Conservation (phyloP, 805 yeast species). For the Pichia ethanolica region DNA sequence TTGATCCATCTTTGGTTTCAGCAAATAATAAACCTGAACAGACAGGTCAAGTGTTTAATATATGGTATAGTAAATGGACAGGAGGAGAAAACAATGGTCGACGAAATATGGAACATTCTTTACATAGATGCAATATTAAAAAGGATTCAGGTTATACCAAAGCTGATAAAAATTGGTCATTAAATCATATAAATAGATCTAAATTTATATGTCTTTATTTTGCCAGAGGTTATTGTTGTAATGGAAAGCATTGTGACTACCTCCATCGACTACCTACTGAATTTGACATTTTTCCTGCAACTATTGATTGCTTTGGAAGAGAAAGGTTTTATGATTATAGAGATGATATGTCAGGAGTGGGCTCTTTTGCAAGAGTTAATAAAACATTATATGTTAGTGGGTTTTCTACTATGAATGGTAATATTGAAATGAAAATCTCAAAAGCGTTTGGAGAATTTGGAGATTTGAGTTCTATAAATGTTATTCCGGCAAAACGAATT, state of each 20-base stretch:
- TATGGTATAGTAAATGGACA: constrained; percentile 89
- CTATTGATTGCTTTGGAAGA: constrained; percentile 88
- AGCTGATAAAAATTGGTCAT: constrained; percentile 43
- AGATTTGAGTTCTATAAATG: constrained; percentile 56
- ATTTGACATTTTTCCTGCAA: constrained; percentile 49
- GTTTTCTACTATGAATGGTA: constrained; percentile 34
- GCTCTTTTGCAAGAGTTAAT: constrained; percentile 64
- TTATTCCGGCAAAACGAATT: constrained; percentile 53
- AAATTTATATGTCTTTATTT: constrained; percentile 69
- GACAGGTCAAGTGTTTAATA: constrained; percentile 71
- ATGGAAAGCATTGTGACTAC: constrained; percentile 70
- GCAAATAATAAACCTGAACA: constrained; percentile 66
- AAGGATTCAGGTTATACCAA: constrained; percentile 70
- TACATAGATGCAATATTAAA: constrained; percentile 54
- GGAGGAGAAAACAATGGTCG: constrained; percentile 56
- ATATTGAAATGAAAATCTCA: constrained; percentile 28
- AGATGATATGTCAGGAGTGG: constrained; percentile 94
- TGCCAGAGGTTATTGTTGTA: constrained; percentile 81
- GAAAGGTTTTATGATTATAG: constrained; percentile 74
- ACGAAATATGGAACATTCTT: constrained; percentile 31
- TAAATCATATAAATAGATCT: constrained; percentile 23
- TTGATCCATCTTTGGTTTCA: constrained; percentile 51
- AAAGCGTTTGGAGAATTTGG: constrained; percentile 71
- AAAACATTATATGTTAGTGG: constrained; percentile 70
- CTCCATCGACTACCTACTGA: constrained; percentile 69